Evolutionary conservation across 805 yeast species (phyloP), one percentile per base, ranked within the genome.

Genomic region (Schwanniomyces vanrijiae): DNA sequence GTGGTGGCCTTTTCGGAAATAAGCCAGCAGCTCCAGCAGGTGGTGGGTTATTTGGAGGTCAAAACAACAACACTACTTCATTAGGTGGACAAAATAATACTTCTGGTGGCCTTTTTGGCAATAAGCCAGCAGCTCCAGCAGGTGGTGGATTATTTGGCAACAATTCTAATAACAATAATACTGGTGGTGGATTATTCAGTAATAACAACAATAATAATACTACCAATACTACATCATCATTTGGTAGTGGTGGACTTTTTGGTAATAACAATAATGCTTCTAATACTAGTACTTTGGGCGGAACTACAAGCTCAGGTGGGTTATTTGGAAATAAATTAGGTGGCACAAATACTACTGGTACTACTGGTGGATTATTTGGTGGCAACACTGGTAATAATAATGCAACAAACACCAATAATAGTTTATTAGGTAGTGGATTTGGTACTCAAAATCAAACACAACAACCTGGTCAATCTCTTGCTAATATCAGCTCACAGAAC

Each of bases 31-130:
- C 44, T 10, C 22, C 47, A 29, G 44, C 51, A 46, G 49, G 56
- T 2, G 66, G 66, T 24, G 72, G 75, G 3, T 58, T 68, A 29
- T 79, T 78, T 57, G n/a, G n/a, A n/a, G 82, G 81, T 33, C 58
- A 64, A 26, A 68, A 65, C 42, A 55, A 28, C 28, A 31, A 37
- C 16, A 45, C 61, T 11, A 53, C 52, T 14, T 47, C 53, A 34
- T n/a, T 54, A 13, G 40, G 43, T 16, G 19, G n/a, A 6, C 35
- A 11, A 13, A 14, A 11, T 13, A 35, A 35, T 11, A 9, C 56
- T 52, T 29, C 59, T 24, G 48, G 66, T 48, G 50, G 67, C 44
- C 47, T 62, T 48, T 56, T 43, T 37, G 46, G 46, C 18, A 43
- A 18, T 22, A 37, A 35, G 11, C 13, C 46, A 14, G 14, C 42